phyloP scores from a whole-genome alignment of 306 rosid species.

The Cucumis melo region DNA sequence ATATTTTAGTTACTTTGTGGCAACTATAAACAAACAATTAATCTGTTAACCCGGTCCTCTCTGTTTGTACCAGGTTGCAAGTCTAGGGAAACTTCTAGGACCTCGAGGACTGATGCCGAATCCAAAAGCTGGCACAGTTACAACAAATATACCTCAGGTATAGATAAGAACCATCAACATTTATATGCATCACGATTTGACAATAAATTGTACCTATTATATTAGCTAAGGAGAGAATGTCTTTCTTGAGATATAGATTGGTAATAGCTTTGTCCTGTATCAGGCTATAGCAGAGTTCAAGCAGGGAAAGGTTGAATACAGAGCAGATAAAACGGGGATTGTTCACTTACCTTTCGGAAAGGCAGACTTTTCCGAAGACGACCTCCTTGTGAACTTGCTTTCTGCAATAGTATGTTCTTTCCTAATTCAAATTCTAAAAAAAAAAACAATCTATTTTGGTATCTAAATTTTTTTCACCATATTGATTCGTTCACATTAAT shows the following conservation, averaged over 20 bases:
- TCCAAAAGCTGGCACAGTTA: constrained; percentile 98
- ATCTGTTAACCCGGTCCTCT: constrained; percentile 12
- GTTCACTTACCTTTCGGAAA: constrained; percentile 92
- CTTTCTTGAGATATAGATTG: neutral
- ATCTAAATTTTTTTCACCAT: neutral
- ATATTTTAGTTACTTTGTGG: neutral
- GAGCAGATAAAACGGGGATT: constrained; percentile 98
- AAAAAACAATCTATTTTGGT: neutral
- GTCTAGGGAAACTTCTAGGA: constrained; percentile 91
- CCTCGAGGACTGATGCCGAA: constrained; percentile 99
- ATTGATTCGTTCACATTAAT: neutral
- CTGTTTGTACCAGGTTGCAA: constrained; percentile 66
- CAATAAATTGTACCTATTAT: neutral
- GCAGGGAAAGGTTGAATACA: constrained; percentile 90
- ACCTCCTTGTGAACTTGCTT: constrained; percentile 67
- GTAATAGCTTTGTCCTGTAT: neutral
- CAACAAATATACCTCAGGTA: constrained; percentile 95
- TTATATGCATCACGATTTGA: neutral
- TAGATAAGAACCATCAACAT: neutral
- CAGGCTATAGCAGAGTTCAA: constrained; percentile 97
- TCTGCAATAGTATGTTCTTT: constrained; percentile 64
- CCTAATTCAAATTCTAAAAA: neutral
- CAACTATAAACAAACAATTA: neutral
- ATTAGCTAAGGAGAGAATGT: neutral
- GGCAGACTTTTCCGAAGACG: constrained; percentile 76